Base-by-base conservation (phyloP, 2,329 filamentous ascomycete genomes). In the Neofusicoccum parvum region DNA sequence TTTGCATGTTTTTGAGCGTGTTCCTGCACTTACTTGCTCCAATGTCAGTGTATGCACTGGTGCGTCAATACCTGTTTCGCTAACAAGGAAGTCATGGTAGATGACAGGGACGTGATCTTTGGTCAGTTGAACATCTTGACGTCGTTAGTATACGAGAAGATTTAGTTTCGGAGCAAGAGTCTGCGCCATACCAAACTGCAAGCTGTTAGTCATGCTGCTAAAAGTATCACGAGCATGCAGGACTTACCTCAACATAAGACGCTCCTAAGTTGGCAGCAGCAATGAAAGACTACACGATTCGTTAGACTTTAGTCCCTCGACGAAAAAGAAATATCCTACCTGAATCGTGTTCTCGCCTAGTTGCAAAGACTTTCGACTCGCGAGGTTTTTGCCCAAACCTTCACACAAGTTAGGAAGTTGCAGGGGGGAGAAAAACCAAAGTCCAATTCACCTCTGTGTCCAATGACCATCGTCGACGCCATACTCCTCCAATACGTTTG, bases 91-190 rank as follows among this genome's bases (percentile, higher is more conserved):
- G 77, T 99, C 95, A 75, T 99, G 95, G 75, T 99, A 99, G 72
- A 99, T 97, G 69, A 99, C 94, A 0, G 95, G 95, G 1, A 99
- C 93, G 72, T 96, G 93, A 75, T 99, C 95, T 74, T 99, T 99
- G n/a, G 95, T 99, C 45, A 99, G 83, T 76, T 99, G 95, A 0
- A 99, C 95, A 75, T 99, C 95, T 73, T 91, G 62, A 65, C 20
- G 14, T 39, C n/a, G 37, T 68, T 17, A 65, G 59, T 20, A 65
- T 23, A n/a, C 2, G 12, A 45, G 11, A 64, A 34, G 23, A 6
- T n/a, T 23, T 12, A 9, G 23, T 23, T 15, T 48, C 4, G 12
- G 37, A 3, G 23, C 15, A 20, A 5, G 9, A 37, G 3, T 15
- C 27, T 10, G 10, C 15, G 34, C 37, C 69, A 43, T 72, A 73